A percentile compares a stretch with the other conserved stretches of the same genome.
These are phyloP conservation scores for Cutaneotrichosporon mucoides DNA, from an alignment of 1,284 basidiomycete species.

Conservation along the genomic window DNA sequence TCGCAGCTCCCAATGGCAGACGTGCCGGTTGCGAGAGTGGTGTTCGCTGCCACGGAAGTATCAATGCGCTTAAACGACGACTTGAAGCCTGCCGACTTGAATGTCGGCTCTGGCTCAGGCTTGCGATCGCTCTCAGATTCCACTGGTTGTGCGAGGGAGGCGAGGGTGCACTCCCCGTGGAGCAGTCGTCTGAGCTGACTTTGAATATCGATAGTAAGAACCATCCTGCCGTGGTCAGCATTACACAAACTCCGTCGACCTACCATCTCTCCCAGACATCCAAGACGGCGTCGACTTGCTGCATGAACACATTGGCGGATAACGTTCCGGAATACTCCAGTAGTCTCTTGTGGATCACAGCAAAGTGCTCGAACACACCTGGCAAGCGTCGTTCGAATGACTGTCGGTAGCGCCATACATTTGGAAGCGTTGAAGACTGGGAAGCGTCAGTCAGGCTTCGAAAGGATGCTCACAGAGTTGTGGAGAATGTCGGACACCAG, in stretches of 20 bases:
- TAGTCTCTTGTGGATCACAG: conserved; percentile 86
- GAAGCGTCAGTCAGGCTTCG: not conserved
- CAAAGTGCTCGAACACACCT: conserved; percentile 86
- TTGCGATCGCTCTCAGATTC: not conserved
- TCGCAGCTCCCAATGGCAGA: not conserved
- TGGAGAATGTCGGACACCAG: conserved; percentile 96
- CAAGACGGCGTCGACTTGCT: conserved; percentile 75
- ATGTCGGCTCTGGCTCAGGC: conserved; percentile 43
- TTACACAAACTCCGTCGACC: conserved; percentile 18
- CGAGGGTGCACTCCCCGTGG: conserved; percentile 55
- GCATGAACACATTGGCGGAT: conserved; percentile 88
- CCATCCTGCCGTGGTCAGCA: conserved; percentile 56
- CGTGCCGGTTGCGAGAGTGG: not conserved
- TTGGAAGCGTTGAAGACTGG: conserved; percentile 47
- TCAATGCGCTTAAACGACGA: conserved; percentile 45
- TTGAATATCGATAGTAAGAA: conserved; percentile 79
- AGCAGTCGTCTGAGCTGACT: conserved; percentile 65
- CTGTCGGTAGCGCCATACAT: conserved; percentile 82
- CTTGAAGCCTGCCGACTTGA: conserved; percentile 68
- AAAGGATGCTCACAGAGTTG: conserved; percentile 62
- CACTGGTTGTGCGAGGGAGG: not conserved
- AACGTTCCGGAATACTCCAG: conserved; percentile 67
- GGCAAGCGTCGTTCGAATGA: conserved; percentile 83
- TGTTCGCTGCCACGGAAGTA: conserved; percentile 11
- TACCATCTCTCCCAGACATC: conserved; percentile 91